Conservation (phyloP, 1,139 yeast species). For the Geotrichum fermentans region DNA sequence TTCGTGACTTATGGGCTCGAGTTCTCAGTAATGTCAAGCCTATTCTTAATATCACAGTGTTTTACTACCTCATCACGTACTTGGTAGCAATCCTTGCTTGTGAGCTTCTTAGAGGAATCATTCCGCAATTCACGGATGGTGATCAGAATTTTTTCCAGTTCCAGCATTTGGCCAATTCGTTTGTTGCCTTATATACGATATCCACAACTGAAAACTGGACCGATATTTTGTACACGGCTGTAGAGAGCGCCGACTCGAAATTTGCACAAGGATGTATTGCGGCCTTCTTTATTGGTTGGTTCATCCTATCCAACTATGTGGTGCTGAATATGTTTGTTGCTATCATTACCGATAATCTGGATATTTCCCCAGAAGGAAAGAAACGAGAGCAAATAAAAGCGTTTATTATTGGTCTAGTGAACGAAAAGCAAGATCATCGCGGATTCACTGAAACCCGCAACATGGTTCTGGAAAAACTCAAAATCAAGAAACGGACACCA, state of each 20-base stretch:
- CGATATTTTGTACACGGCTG: slow-evolving; percentile 44
- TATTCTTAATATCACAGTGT: slow-evolving; percentile 66
- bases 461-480: slow-evolving; percentile 4
- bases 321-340: slow-evolving; percentile 88
- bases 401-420: slow-evolving; percentile 52
- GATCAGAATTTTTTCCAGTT: slow-evolving; percentile 44
- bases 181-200: slow-evolving; percentile 70
- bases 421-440: slow-evolving; percentile 1
- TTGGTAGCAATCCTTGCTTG: slow-evolving; percentile 63
- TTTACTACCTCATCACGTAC: slow-evolving; percentile 61
- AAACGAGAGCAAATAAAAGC: slow-evolving; percentile 68
- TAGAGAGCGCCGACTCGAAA: slow-evolving; percentile 28
- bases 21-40: slow-evolving; percentile 65
- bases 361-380: slow-evolving; percentile 67
- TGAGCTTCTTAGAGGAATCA: slow-evolving; percentile 67
- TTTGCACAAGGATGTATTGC: slow-evolving; percentile 40
- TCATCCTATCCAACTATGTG: slow-evolving; percentile 73
- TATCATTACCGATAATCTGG: slow-evolving; percentile 77
- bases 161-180: slow-evolving; percentile 67
- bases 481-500: background rate
- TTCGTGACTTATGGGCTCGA: slow-evolving; percentile 62
- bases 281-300: slow-evolving; percentile 71
- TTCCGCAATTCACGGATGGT: slow-evolving; percentile 45
- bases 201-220: slow-evolving; percentile 96
- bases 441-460: slow-evolving; percentile 7